Conservation (phyloP, 2,329 filamentous ascomycete species). For the Gliomastix tumulicola region DNA sequence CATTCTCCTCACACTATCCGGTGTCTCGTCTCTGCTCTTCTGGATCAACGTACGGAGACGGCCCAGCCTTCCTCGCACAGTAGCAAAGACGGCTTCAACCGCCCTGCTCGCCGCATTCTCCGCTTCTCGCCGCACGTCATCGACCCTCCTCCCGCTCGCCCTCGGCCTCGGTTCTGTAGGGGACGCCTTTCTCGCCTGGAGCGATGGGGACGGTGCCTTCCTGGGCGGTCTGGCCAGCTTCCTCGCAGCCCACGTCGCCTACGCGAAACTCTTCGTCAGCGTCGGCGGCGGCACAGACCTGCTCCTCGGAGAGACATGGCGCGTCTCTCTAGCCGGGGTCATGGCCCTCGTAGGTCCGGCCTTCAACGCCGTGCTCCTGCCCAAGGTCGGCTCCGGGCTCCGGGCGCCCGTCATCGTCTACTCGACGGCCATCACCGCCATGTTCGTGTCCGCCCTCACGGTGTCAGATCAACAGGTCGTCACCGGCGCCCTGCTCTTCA, state of each 20-base stretch:
- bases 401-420: slow-evolving; percentile 21
- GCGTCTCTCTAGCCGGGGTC: slow-evolving; percentile 7
- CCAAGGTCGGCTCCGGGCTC: slow-evolving; percentile 13
- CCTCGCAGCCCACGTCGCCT: slow-evolving; percentile 22
- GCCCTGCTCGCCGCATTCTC: slow-evolving; percentile 16
- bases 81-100: slow-evolving; percentile 20
- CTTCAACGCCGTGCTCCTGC: slow-evolving; percentile 18
- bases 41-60: slow-evolving; percentile 7
- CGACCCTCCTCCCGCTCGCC: slow-evolving; percentile 13
- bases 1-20: too few species aligned
- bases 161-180: slow-evolving; percentile 21
- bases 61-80: slow-evolving; percentile 17
- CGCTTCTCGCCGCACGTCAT: slow-evolving; percentile 6
- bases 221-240: slow-evolving; percentile 23
- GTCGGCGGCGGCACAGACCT: slow-evolving; percentile 4
- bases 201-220: slow-evolving; percentile 19
- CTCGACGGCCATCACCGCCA: slow-evolving; percentile 18
- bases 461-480: slow-evolving; percentile 13
- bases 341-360: slow-evolving; percentile 13
- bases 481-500: slow-evolving; percentile 20
- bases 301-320: slow-evolving; percentile 7
- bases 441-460: slow-evolving; percentile 21
- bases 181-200: slow-evolving; percentile 27
- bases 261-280: slow-evolving; percentile 17
- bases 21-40: too few species aligned